Conservation (phyloP, 805 yeast species). For the Ogataea methylovora region DNA sequence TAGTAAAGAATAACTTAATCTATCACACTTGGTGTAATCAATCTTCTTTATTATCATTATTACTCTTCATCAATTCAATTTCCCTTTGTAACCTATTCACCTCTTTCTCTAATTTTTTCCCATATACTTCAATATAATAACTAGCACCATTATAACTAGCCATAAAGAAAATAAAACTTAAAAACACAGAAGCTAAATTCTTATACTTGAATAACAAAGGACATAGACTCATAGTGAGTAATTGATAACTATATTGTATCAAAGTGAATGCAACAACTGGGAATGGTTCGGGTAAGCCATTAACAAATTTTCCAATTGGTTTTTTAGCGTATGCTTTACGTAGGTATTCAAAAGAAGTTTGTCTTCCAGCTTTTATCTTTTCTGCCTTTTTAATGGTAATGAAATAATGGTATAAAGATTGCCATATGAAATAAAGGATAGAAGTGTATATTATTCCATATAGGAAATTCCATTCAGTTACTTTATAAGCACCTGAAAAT, state of each 20-base stretch:
- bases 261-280: constrained; percentile 84
- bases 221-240: constrained; percentile 79
- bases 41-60: too few species aligned
- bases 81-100: constrained; percentile 65
- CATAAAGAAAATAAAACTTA: constrained; percentile 63
- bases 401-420: constrained; percentile 81
- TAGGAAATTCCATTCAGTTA: constrained; percentile 64
- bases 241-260: constrained; percentile 82
- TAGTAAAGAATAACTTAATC: too few species aligned
- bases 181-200: constrained; percentile 57
- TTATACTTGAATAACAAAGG: constrained; percentile 81
- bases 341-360: constrained; percentile 81
- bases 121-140: constrained; percentile 86
- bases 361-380: constrained; percentile 77
- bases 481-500: constrained; percentile 74
- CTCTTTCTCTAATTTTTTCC: constrained; percentile 83
- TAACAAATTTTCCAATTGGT: constrained; percentile 68
- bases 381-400: constrained; percentile 75
- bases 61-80: too few species aligned
- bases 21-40: too few species aligned
- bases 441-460: constrained; percentile 74
- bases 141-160: constrained; percentile 95
- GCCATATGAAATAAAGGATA: constrained; percentile 82
- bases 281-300: constrained; percentile 72
- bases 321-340: constrained; percentile 62